Base-by-base conservation (phyloP, 768 basidiomycete species). In the Agrocybe praecox region DNA sequence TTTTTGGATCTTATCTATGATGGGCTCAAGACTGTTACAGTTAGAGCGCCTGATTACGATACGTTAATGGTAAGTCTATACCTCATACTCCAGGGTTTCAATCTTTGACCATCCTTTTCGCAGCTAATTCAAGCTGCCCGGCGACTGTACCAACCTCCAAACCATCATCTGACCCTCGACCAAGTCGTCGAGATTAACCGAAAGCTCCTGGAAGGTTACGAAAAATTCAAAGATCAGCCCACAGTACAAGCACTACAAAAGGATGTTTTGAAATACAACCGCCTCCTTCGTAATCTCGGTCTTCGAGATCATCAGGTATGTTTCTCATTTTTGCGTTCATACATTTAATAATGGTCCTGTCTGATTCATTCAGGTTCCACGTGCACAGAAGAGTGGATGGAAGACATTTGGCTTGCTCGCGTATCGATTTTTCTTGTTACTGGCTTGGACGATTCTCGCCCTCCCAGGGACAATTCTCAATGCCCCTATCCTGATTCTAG, bases 101-200 rank as follows among this genome's bases (percentile, higher is more conserved):
- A 29, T 9, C 5, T 5, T 29, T 29, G 26, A 29, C 26, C 26
- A 5, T 29, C n/a, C 26, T 29, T 29, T 42, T 33, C 12, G n/a
- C 53, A 97, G 95, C 83, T 98, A 55, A 94, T 98, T 54, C 96
- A 98, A 83, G 96, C 96, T 22, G 93, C 90, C 14, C 87, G 96
- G 49, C 82, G 96, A 50, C 75, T 98, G 50, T 98, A 98, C 74
- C 94, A 95, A 67, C 90, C 94, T 0, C 96, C 96, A 12, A 91
- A 94, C 5, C 94, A 96, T 70, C 89, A 96, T 69, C 79, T 97
- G 58, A 96, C 96, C 0, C 76, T 98, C 33, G 92, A 95, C 34
- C 96, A 98, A 77, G 94, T 97, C 14, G 95, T 98, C 22, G 95
- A 97, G 69, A 78, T 98, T 40, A 96, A 94, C 71, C 86, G 90